Base-by-base conservation (phyloP, 2,329 filamentous ascomycete genomes). In the Thielaviopsis punctulata region DNA sequence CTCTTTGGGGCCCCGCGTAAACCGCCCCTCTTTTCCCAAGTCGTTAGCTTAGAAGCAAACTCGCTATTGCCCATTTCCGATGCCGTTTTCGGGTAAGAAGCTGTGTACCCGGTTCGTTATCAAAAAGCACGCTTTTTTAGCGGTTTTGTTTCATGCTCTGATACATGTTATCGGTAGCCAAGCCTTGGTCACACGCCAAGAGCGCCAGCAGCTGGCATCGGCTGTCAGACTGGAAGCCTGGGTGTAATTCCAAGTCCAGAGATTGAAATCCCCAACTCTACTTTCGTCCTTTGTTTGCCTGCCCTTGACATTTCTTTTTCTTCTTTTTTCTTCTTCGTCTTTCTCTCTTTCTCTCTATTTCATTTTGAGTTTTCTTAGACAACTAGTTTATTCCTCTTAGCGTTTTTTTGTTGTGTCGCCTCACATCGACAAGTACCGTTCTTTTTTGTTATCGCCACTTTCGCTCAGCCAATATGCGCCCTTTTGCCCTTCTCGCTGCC, bases 381-480 rank as follows among this genome's bases (percentile, higher is more conserved):
- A n/a, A n/a, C n/a, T n/a, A n/a, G n/a, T n/a, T n/a, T n/a, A n/a
- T n/a, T n/a, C n/a, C n/a, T n/a, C n/a, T n/a, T n/a, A n/a, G n/a
- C n/a, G n/a, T n/a, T n/a, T n/a, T n/a, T n/a, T n/a, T n/a, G n/a
- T n/a, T n/a, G n/a, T n/a, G n/a, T n/a, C n/a, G n/a, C n/a, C n/a
- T n/a, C n/a, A n/a, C n/a, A n/a, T n/a, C n/a, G n/a, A n/a, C n/a
- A n/a, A n/a, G 25, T 10, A n/a, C 13, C 30, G 13, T 36, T 36
- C n/a, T 23, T 36, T 15, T 24, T 10, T 19, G 13, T n/a, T 36
- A 36, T 22, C 13, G 24, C 23, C 49, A 30, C 30, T 45, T 22
- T 24, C 24, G 27, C 21, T 24, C 48, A 22, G 53, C 55, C 61
- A 73, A 56, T 53, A 92, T 90, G 86, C 85, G 76, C 68, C 68